Evolutionary conservation across 2,329 filamentous ascomycete species (phyloP).

Genomic region (Aspergillus alliaceus): DNA sequence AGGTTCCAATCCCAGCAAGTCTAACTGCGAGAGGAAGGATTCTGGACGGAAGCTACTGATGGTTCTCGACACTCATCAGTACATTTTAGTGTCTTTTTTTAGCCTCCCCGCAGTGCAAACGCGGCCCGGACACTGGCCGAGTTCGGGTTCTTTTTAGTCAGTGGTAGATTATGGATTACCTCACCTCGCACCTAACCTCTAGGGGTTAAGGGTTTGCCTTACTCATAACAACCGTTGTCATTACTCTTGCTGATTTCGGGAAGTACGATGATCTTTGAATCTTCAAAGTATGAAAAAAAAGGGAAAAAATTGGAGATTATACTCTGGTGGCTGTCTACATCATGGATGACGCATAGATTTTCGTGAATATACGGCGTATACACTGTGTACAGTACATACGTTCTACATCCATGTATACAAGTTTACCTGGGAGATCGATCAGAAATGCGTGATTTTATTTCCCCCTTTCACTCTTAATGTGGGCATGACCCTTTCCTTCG

Average conservation of each 20-base stretch:
- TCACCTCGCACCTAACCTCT: slow-evolving; percentile 1
- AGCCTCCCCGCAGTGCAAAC: slow-evolving; percentile 17
- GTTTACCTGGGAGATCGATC: slow-evolving; percentile 4
- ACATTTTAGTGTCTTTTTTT: slow-evolving; percentile 2
- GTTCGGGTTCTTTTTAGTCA: slow-evolving; percentile 16
- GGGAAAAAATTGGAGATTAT: background rate
- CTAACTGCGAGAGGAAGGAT: slow-evolving; percentile 24
- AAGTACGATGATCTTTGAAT: background rate
- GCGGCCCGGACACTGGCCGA: slow-evolving; percentile 15
- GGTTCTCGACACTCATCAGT: background rate
- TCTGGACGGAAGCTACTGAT: slow-evolving; percentile 17
- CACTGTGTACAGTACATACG: background rate
- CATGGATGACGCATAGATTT: background rate
- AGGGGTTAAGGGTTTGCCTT: background rate
- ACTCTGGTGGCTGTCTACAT: background rate
- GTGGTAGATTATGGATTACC: slow-evolving; percentile 1
- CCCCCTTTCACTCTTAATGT: background rate
- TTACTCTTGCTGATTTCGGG: background rate
- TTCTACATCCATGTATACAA: background rate
- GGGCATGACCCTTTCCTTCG: background rate
- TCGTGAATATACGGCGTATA: too few relatives aligned
- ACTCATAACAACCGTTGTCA: background rate
- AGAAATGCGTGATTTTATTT: slow-evolving; percentile 13
- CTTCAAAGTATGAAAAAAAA: too few relatives aligned
- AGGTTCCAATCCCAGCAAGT: slow-evolving; percentile 6